These are phyloP conservation scores for Rhododendron vialii DNA, from an alignment of 148 eudicot genomes.

Conservation along the genomic window DNA sequence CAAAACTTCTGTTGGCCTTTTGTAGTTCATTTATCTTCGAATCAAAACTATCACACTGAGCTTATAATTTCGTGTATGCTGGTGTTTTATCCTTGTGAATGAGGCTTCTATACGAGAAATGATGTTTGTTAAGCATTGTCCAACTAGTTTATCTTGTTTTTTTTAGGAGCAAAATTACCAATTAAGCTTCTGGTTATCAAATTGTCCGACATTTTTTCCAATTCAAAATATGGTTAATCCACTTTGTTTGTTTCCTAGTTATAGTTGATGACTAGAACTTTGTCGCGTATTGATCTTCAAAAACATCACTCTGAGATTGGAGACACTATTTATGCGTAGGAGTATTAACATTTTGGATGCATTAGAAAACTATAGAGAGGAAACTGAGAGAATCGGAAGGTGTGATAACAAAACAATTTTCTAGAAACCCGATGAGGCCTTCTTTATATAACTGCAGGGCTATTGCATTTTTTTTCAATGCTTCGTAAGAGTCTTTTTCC, in stretches of 20 bases:
- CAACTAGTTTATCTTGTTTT: neutral
- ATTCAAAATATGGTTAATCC: neutral
- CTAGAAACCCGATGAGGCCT: neutral
- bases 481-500: neutral
- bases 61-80: neutral
- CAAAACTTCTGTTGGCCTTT: neutral
- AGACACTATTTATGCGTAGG: neutral
- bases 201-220: neutral
- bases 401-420: neutral
- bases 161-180: neutral
- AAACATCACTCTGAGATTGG: neutral
- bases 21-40: neutral
- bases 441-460: neutral
- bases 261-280: neutral
- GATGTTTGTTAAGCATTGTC: neutral
- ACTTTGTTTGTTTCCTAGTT: neutral
- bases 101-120: neutral
- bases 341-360: neutral
- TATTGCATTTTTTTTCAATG: neutral
- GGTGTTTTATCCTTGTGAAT: neutral
- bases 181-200: neutral
- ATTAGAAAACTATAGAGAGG: neutral
- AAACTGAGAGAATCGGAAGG: neutral
- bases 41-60: neutral
- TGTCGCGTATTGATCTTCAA: neutral